Evolutionary conservation across 176 grass and related monocot species (phyloP).

Genomic region (Oryza glaberrima): DNA sequence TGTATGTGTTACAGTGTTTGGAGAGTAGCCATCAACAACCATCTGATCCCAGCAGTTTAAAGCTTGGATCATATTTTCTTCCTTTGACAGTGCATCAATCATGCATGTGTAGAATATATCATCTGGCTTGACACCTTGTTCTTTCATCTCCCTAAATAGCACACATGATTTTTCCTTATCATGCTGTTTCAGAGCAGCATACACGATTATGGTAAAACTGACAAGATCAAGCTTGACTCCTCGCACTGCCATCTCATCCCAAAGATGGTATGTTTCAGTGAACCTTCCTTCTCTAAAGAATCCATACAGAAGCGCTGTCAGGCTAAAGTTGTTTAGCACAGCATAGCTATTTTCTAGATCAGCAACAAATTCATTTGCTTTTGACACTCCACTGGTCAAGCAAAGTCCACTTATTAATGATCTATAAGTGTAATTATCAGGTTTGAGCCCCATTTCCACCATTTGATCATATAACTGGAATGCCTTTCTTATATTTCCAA

Average conservation of each 20-base stretch:
- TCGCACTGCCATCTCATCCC: constrained; percentile 68
- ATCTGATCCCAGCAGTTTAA: constrained; percentile 60
- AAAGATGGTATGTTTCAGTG: constrained; percentile 52
- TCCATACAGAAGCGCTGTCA: constrained; percentile 68
- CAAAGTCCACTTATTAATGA: constrained; percentile 76
- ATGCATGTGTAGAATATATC: constrained; percentile 75
- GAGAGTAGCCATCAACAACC: constrained; percentile 45
- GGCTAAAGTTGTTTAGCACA: constrained; percentile 65
- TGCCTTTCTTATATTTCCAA: constrained; percentile 60
- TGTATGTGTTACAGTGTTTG: constrained; percentile 63
- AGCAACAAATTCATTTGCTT: constrained; percentile 72
- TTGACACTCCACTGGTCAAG: constrained; percentile 38
- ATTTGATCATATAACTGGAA: constrained; percentile 78
- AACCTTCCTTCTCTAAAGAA: constrained; percentile 68
- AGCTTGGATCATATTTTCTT: constrained; percentile 57
- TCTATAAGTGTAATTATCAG: constrained; percentile 83
- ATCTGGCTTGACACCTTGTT: constrained; percentile 60
- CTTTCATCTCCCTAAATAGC: constrained; percentile 57
- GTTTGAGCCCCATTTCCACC: constrained; percentile 56
- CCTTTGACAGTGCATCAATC: constrained; percentile 62
- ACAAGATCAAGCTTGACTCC: constrained; percentile 67
- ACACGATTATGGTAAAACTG: constrained; percentile 64
- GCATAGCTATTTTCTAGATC: constrained; percentile 48
- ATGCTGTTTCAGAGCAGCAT: constrained; percentile 51
- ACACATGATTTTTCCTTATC: constrained; percentile 36